Evolutionary conservation across 78 protist genomes (phyloP).

Genomic region (Bodo saltans): DNA sequence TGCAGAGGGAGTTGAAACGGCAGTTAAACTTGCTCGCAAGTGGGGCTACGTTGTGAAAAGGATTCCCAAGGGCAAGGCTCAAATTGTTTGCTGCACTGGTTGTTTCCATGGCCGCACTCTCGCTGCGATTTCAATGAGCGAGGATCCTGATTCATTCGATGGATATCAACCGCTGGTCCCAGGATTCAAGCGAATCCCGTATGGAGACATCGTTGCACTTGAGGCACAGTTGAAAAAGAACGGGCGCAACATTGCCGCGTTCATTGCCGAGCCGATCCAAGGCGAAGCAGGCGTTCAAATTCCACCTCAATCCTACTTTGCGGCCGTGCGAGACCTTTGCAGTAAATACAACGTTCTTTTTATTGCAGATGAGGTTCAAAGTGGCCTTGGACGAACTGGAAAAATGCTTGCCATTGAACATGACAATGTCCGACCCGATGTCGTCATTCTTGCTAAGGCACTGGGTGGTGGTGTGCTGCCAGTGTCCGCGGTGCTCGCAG

Average conservation of each 20-base stretch:
- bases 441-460: slow-evolving; percentile 89
- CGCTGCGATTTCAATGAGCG: slow-evolving; percentile 68
- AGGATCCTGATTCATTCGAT: slow-evolving; percentile 71
- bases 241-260: slow-evolving; percentile 59
- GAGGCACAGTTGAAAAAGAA: slow-evolving; percentile 45
- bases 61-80: slow-evolving; percentile 74
- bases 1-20: slow-evolving; percentile 93
- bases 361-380: slow-evolving; percentile 95
- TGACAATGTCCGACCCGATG: slow-evolving; percentile 74
- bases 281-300: slow-evolving; percentile 91
- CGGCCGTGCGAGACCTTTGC: slow-evolving; percentile 68
- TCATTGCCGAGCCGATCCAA: slow-evolving; percentile 96
- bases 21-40: slow-evolving; percentile 87
- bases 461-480: slow-evolving; percentile 89
- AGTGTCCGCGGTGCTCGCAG: slow-evolving; percentile 73
- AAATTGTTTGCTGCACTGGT: slow-evolving; percentile 56
- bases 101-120: slow-evolving; percentile 96
- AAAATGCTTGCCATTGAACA: slow-evolving; percentile 44
- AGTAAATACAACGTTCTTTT: slow-evolving; percentile 81
- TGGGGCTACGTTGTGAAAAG: slow-evolving; percentile 85
- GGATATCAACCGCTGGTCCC: slow-evolving; percentile 72
- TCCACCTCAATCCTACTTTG: slow-evolving; percentile 82
- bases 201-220: slow-evolving; percentile 73
- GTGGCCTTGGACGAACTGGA: slow-evolving; percentile 74
- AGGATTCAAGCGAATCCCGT: slow-evolving; percentile 54